Base-by-base conservation (phyloP, 257 asterid species). In the Primulina tabacum region DNA sequence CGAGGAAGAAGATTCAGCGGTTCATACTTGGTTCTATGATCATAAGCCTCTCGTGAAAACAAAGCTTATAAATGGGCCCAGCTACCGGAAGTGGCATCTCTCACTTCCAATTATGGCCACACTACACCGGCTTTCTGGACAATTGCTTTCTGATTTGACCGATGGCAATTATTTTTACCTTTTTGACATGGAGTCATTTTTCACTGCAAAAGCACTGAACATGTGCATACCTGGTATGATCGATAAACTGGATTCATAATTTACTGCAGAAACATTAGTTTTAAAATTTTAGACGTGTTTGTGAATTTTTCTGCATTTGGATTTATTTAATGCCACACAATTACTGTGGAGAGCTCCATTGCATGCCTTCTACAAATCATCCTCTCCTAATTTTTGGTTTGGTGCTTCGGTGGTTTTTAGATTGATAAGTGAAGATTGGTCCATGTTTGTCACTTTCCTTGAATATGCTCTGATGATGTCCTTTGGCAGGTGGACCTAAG, bases 101-200 rank as follows among this genome's bases (percentile, higher is more conserved):
- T 94, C 99, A 3, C 97, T 91, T 65, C 99, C 99, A 3, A 94
- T 94, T 32, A 94, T 91, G 99, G 99, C 97, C 1, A 91, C 99
- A 0, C 96, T 94, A 62, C 97, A 94, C 71, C 95, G 99, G 14
- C 95, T 94, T 71, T 92, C 99, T 71, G 99, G 99, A 56, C 99
- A 94, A 84, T 82, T 94, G 75, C 97, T 94, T 3, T 91, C 99
- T 8, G 96, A 94, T 84, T 71, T 94, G 75, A 90, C 89, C 68
- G 99, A 94, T 70, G 95, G 90, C 75, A 91, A 94, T 80, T 94
- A 89, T 56, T 94, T 91, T 70, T 94, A 91, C 85, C 86, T 94
- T 64, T 94, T 94, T 77, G 99, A 94, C 78, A 94, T 91, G 99
- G 97, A 94, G 82, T 94, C 99, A 1, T 89, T 89, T 83, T 94